A percentile compares a stretch with the other conserved stretches of the same genome.
Conservation (phyloP, 1,284 basidiomycete species). For the Fomes fomentarius region DNA sequence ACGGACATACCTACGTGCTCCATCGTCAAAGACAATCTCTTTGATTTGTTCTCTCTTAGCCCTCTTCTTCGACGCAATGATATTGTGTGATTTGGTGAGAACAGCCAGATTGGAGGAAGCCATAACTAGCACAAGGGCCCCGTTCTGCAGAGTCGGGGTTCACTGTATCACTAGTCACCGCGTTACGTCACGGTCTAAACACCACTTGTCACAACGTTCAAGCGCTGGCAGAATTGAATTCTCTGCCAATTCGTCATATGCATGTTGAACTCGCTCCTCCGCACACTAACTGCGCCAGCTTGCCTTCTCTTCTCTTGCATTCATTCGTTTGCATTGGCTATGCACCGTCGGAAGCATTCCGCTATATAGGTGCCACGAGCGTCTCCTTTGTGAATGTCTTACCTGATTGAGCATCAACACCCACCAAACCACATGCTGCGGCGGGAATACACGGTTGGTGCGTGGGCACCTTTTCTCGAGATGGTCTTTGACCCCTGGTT, state of each 20-base stretch:
- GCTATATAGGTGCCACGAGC: neutral
- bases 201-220: no score
- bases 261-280: no score
- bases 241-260: no score
- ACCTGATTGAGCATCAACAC: neutral
- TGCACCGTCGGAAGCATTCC: no score
- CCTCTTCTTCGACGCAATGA: constrained; percentile 63
- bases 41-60: constrained; percentile 62
- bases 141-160: no score
- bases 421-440: neutral
- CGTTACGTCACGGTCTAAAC: no score
- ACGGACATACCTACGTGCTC: constrained; percentile 61
- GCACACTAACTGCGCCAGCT: no score
- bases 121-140: no score
- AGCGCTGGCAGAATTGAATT: no score
- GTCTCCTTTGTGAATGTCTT: neutral
- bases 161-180: no score
- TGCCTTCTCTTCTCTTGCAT: no score
- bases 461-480: neutral
- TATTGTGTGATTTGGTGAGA: constrained; percentile 63
- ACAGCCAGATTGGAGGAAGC: constrained; percentile 50
- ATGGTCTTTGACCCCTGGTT: neutral
- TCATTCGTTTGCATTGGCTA: no score
- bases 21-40: constrained; percentile 78
- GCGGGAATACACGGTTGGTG: neutral